phyloP scores from a whole-genome alignment of 2,329 filamentous ascomycete genomes.

The Penicillium sp. region DNA sequence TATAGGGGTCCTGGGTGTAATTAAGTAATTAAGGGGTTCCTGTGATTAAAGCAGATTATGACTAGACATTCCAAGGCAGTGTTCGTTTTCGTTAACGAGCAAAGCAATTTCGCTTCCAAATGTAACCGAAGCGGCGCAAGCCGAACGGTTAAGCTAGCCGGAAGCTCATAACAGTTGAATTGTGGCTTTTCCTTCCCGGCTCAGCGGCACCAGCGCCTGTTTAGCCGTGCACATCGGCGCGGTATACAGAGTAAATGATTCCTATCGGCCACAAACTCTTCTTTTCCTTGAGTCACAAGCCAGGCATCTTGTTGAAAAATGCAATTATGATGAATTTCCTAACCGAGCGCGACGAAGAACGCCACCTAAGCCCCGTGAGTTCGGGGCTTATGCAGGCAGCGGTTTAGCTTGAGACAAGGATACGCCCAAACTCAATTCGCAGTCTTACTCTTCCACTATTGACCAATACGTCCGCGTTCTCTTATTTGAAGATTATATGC shows the following conservation, averaged over 20 bases:
- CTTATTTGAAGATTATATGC: not conserved
- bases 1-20: not conserved
- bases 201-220: not conserved
- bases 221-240: not conserved
- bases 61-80: not conserved
- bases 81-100: not conserved
- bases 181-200: not conserved
- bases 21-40: not conserved
- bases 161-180: not conserved
- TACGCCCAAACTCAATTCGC: not conserved
- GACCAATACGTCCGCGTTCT: not conserved
- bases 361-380: not conserved
- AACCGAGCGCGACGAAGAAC: not conserved
- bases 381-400: not conserved
- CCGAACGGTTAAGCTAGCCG: not conserved
- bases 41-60: not conserved
- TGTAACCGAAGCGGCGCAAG: conserved; percentile 5
- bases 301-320: not conserved
- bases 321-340: not conserved
- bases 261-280: not conserved
- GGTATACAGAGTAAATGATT: not conserved
- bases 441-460: not conserved
- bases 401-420: not conserved
- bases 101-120: not conserved
- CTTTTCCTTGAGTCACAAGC: not conserved